Conservation (phyloP, 371 early-diverging fungal species). For the Rhizopus arrhizus region DNA sequence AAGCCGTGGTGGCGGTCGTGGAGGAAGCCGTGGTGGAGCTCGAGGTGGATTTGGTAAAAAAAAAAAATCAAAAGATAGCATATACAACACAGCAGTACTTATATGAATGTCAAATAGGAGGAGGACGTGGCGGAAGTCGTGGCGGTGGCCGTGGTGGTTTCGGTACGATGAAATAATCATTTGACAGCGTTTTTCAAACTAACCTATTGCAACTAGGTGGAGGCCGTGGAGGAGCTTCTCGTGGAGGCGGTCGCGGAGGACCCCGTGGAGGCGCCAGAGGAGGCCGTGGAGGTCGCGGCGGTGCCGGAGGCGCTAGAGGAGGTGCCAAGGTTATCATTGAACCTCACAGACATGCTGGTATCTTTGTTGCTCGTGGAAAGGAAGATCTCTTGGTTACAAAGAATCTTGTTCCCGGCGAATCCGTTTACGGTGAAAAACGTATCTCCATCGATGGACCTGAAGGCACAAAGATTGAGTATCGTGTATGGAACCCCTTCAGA, state of each 20-base stretch:
- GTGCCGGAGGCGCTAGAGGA: conserved; percentile 70
- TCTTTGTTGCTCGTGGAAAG: conserved; percentile 98
- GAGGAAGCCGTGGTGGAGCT: conserved; percentile 12
- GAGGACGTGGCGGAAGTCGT: conserved; percentile 1
- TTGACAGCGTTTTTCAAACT: not conserved
- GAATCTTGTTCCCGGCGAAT: conserved; percentile 98
- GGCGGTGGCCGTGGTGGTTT: not conserved
- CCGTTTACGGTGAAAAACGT: conserved; percentile 99
- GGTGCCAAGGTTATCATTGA: conserved; percentile 94
- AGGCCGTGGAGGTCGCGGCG: conserved; percentile 5
- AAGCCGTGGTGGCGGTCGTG: conserved; percentile 10
- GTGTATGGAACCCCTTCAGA: conserved; percentile 99
- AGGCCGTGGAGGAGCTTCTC: not conserved
- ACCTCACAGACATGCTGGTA: conserved; percentile 96
- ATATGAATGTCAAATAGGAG: no score
- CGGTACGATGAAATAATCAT: not conserved
- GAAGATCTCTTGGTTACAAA: conserved; percentile 99
- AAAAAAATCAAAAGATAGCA: no score
- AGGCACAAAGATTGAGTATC: conserved; percentile 98
- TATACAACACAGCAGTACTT: no score
- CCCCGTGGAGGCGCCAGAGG: conserved; percentile 13
- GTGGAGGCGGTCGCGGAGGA: conserved; percentile 8
- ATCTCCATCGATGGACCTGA: conserved; percentile 94
- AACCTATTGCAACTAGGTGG: not conserved
- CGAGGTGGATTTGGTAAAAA: conserved; percentile 10